phyloP scores from a whole-genome alignment of 257 asterid genomes.

The Fraxinus anomala region DNA sequence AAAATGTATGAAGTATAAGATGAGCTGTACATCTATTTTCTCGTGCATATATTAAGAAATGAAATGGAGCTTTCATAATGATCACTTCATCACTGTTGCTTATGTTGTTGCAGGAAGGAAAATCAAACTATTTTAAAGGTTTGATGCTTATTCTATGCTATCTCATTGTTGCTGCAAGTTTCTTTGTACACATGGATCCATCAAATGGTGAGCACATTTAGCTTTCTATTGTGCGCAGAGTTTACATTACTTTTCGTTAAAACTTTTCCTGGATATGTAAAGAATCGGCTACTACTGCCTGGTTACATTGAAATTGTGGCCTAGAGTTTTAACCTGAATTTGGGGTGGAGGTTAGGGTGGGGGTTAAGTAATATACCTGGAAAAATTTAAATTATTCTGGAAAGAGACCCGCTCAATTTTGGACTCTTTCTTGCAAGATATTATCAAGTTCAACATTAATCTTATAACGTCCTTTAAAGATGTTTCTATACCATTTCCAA shows the following conservation, averaged over 20 bases:
- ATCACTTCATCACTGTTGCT: not conserved
- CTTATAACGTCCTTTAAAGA: no score
- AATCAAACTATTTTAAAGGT: conserved; percentile 59
- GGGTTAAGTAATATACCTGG: not conserved
- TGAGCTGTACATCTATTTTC: not conserved
- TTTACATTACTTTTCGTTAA: not conserved
- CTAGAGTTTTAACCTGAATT: not conserved
- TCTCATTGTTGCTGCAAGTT: conserved; percentile 66
- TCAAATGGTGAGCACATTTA: conserved; percentile 52
- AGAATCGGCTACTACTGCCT: not conserved
- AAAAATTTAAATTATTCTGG: no score
- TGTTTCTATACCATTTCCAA: no score
- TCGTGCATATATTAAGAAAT: not conserved
- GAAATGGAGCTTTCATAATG: not conserved
- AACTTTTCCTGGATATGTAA: not conserved
- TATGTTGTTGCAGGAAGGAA: conserved; percentile 52
- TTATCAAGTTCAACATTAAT: no score
- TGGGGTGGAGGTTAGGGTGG: not conserved
- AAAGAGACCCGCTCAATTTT: no score
- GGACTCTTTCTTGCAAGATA: no score
- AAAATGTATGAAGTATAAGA: not conserved
- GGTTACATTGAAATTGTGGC: not conserved
- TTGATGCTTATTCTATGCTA: conserved; percentile 61
- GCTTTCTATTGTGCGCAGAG: not conserved
- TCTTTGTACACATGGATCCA: conserved; percentile 48